Evolutionary conservation across 192 early-diverging fungal genomes (phyloP).

Genomic region (Backusella tuberculispora): DNA sequence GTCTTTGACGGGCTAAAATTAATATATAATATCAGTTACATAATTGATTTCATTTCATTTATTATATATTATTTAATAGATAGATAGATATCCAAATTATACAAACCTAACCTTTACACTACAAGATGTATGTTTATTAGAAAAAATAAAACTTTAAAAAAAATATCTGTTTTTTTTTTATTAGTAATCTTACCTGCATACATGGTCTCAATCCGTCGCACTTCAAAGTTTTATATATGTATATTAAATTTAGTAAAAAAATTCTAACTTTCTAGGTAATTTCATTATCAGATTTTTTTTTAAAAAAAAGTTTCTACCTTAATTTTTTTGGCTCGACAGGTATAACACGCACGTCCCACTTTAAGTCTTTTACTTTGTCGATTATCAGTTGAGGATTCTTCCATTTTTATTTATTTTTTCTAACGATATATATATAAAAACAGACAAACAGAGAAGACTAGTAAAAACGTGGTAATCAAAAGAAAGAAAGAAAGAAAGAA

Average conservation of each 20-base stretch:
- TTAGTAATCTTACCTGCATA: constrained; percentile 28
- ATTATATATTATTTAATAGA: neutral
- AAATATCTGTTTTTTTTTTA: neutral
- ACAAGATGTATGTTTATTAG: neutral
- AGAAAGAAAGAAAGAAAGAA: neutral
- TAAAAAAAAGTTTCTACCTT: constrained; percentile 7
- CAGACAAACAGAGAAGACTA: neutral
- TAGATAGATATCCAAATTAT: neutral
- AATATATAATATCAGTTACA: neutral
- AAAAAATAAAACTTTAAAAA: neutral
- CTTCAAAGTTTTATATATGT: constrained; percentile 17
- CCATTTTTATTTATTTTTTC: neutral
- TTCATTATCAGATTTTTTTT: neutral
- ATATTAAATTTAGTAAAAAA: constrained; percentile 4
- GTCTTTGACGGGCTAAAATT: constrained; percentile 34
- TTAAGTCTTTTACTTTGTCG: constrained; percentile 22
- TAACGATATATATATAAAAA: neutral
- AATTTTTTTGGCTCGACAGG: constrained; percentile 28
- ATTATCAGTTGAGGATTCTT: neutral
- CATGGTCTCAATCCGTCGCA: constrained; percentile 37
- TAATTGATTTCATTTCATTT: neutral
- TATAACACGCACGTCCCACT: constrained; percentile 27
- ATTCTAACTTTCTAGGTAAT: neutral
- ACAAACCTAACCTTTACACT: constrained; percentile 32
- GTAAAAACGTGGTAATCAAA: neutral